Percentiles rank a stretch among this genome's conserved stretches.
Conservation (phyloP, 139 green algal genomes). For the Raphidocelis subcapitata region DNA sequence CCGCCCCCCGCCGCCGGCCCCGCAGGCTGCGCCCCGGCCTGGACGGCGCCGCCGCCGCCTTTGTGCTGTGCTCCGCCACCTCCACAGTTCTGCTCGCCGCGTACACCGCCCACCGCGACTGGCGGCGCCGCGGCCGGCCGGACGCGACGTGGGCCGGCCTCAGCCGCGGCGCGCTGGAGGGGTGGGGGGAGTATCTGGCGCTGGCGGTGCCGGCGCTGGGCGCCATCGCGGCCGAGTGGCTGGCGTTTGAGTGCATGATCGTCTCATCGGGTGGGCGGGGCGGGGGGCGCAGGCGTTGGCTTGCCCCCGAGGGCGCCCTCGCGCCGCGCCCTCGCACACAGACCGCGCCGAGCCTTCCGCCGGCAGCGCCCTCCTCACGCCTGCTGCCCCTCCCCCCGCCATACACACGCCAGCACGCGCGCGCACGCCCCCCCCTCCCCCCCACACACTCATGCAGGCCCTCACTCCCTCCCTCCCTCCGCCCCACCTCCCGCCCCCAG, state of each 20-base stretch:
- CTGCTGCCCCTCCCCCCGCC: too few relatives aligned
- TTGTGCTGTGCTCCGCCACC: neutral
- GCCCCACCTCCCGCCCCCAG: too few relatives aligned
- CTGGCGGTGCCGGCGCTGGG: slow-evolving; percentile 31
- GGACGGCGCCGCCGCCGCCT: neutral
- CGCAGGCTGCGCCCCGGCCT: neutral
- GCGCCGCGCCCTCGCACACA: too few relatives aligned
- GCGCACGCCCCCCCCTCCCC: too few relatives aligned
- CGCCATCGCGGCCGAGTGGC: neutral
- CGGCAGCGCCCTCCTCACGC: too few relatives aligned
- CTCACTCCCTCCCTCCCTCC: too few relatives aligned
- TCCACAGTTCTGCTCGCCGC: neutral
- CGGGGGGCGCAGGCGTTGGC: too few relatives aligned
- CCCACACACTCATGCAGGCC: too few relatives aligned
- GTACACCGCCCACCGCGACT: neutral
- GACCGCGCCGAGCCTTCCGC: too few relatives aligned
- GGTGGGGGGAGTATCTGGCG: slow-evolving; percentile 34
- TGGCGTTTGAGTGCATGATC: neutral
- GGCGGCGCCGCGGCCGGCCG: neutral
- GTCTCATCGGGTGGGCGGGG: too few relatives aligned
- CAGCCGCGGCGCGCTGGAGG: slow-evolving; percentile 4
- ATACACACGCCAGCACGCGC: too few relatives aligned
- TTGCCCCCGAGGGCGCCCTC: too few relatives aligned
- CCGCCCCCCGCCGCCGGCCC: neutral
- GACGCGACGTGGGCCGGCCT: neutral